phyloP scores from a whole-genome alignment of 2,329 filamentous ascomycete species.

The Colletotrichum eremochloae region DNA sequence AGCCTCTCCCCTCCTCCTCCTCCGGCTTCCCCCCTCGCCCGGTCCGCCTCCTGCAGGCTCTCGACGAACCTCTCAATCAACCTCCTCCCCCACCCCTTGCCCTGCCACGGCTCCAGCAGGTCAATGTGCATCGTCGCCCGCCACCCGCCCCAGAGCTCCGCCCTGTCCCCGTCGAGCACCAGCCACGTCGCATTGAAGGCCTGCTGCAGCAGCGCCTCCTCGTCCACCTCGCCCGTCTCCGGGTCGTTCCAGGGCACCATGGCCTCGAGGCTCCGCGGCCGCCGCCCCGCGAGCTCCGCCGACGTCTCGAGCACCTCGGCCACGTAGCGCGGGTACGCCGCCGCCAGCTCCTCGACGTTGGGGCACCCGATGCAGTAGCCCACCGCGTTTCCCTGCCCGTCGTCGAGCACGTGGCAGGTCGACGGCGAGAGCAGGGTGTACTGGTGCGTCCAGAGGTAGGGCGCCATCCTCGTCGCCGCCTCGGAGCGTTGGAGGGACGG shows the following conservation, averaged over 20 bases:
- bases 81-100: slow-evolving; percentile 59
- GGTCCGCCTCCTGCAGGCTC: slow-evolving; percentile 48
- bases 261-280: slow-evolving; percentile 46
- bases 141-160: slow-evolving; percentile 51
- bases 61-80: slow-evolving; percentile 58
- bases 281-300: slow-evolving; percentile 42
- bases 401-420: slow-evolving; percentile 63
- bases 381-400: slow-evolving; percentile 58
- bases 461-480: slow-evolving; percentile 54
- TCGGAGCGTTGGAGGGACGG: slow-evolving; percentile 55
- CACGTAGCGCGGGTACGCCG: slow-evolving; percentile 56
- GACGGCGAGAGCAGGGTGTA: slow-evolving; percentile 61
- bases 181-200: slow-evolving; percentile 58
- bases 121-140: slow-evolving; percentile 65
- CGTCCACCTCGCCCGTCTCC: slow-evolving; percentile 47
- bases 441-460: slow-evolving; percentile 66
- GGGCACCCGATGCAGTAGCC: slow-evolving; percentile 65
- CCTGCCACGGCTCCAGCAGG: slow-evolving; percentile 57
- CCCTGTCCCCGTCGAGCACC: slow-evolving; percentile 53
- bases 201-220: slow-evolving; percentile 55
- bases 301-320: slow-evolving; percentile 51
- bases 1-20: slow-evolving; percentile 27
- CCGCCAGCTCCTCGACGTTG: slow-evolving; percentile 56
- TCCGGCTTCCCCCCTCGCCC: slow-evolving; percentile 4
- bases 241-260: slow-evolving; percentile 50